Evolutionary conservation across 75 land plant genomes (phyloP).

Genomic region (Gnetum montanum): DNA sequence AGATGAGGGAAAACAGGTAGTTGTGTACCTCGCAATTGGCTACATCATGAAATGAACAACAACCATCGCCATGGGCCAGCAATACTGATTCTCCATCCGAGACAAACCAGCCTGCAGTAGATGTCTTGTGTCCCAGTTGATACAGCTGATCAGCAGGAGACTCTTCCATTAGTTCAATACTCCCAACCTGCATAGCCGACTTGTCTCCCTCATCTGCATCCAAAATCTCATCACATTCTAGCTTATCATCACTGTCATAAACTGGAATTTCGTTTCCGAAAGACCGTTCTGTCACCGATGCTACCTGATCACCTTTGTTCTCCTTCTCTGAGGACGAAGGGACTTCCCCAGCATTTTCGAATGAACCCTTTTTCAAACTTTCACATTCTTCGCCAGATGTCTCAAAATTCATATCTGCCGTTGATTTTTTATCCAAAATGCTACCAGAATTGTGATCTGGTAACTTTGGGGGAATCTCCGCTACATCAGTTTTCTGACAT

Average conservation of each 20-base stretch:
- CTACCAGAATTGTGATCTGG: constrained; percentile 14
- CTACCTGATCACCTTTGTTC: constrained; percentile 10
- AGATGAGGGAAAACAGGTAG: too few species aligned
- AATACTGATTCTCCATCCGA: constrained; percentile 87
- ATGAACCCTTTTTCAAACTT: too few species aligned
- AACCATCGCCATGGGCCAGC: constrained; percentile 87
- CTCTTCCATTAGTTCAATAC: constrained; percentile 31
- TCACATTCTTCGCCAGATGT: neutral
- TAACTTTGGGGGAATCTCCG: constrained; percentile 9
- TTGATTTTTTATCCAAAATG: constrained; percentile 10
- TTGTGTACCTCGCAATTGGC: constrained; percentile 79
- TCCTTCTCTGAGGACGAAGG: neutral
- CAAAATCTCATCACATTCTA: constrained; percentile 25
- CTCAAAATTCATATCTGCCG: neutral
- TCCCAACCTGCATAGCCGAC: constrained; percentile 4
- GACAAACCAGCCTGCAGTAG: constrained; percentile 97
- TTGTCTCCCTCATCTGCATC: constrained; percentile 54
- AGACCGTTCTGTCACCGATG: constrained; percentile 11
- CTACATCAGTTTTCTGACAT: neutral
- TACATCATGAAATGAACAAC: constrained; percentile 79
- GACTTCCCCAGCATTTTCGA: neutral
- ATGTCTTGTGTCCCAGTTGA: constrained; percentile 57
- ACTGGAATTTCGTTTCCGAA: neutral
- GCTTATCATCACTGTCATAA: neutral
- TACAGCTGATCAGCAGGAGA: constrained; percentile 18